A percentile compares a stretch with the other conserved stretches of the same genome.
Evolutionary conservation across 305 asterid genomes (phyloP).

Genomic region (Fraxinus angustifolia): DNA sequence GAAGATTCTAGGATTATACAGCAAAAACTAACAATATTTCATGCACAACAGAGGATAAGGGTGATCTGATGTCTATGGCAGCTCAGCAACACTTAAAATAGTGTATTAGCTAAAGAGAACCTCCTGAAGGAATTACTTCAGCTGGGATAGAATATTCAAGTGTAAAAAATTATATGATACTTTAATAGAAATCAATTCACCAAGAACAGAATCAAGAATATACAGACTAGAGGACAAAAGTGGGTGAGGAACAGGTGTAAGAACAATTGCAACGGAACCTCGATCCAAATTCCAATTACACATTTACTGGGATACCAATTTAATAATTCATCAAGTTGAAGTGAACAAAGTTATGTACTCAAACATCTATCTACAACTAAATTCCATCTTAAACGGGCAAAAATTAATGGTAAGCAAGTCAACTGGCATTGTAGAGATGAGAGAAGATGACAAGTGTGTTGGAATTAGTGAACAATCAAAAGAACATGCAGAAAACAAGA

Average conservation of each 20-base stretch:
- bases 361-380: neutral
- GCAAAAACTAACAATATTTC: neutral
- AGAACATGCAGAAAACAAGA: neutral
- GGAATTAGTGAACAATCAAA: neutral
- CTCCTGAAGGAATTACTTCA: neutral
- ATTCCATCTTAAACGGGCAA: neutral
- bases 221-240: neutral
- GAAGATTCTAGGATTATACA: conserved; percentile 12
- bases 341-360: neutral
- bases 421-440: neutral
- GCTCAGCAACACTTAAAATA: neutral
- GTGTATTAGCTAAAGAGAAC: neutral
- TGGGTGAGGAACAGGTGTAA: neutral
- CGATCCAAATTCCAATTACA: neutral
- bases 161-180: neutral
- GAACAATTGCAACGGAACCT: neutral
- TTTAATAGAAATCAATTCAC: neutral
- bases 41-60: neutral
- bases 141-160: neutral
- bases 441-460: neutral
- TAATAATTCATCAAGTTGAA: neutral
- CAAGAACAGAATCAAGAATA: neutral
- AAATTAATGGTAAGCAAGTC: neutral
- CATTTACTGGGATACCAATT: neutral
- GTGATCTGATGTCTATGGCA: neutral